Evolutionary conservation across 352 stramenopile genomes (phyloP).

Genomic region (Phytopythium kandeliae): DNA sequence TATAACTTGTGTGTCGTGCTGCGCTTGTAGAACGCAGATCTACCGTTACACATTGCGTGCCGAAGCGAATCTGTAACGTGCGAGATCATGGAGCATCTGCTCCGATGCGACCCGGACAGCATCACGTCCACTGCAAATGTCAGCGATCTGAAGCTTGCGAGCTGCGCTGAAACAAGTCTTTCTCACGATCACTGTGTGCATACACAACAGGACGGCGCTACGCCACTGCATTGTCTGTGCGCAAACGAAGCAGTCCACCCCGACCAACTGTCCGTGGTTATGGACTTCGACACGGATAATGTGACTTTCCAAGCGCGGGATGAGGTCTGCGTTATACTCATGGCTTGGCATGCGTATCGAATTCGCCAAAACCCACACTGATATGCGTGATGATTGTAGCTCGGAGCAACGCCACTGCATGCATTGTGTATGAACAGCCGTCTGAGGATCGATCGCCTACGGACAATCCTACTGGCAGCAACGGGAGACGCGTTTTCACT

Average conservation of each 20-base stretch:
- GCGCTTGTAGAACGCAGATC: slow-evolving; percentile 32
- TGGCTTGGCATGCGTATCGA: neutral
- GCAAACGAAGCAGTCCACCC: slow-evolving; percentile 35
- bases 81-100: slow-evolving; percentile 21
- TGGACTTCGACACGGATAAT: slow-evolving; percentile 37
- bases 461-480: slow-evolving; percentile 34
- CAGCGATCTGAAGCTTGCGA: no score
- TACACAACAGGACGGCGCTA: slow-evolving; percentile 25
- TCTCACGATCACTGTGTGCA: neutral
- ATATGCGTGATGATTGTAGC: slow-evolving; percentile 18
- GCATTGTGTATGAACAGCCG: slow-evolving; percentile 60
- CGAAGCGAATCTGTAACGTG: slow-evolving; percentile 26
- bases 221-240: slow-evolving; percentile 44
- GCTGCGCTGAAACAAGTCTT: no score
- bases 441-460: slow-evolving; percentile 27
- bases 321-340: slow-evolving; percentile 5
- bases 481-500: slow-evolving; percentile 32
- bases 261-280: slow-evolving; percentile 31
- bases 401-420: slow-evolving; percentile 52
- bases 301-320: slow-evolving; percentile 8
- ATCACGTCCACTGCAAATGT: slow-evolving; percentile 32
- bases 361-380: neutral
- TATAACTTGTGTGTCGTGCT: slow-evolving; percentile 1
- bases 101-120: slow-evolving; percentile 22
- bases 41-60: slow-evolving; percentile 53